Percentiles rank a stretch among this genome's conserved stretches.
These are phyloP conservation scores for Podosphaera fusca DNA, from an alignment of 2,329 filamentous ascomycete species.

Conservation along the genomic window DNA sequence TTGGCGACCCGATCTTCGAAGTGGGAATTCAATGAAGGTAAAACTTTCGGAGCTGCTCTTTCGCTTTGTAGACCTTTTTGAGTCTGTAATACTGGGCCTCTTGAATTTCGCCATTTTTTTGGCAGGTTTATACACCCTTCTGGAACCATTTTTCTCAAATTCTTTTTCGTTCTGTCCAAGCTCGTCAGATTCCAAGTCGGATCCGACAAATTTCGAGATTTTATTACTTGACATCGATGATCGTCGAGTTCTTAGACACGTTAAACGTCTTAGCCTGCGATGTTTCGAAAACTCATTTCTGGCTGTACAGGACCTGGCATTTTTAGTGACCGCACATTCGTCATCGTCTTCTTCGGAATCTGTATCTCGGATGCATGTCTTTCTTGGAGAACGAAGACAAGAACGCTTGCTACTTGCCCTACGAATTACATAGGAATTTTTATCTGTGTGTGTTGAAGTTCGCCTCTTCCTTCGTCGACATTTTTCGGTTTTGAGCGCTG, in stretches of 20 bases:
- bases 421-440: slow-evolving; percentile 2
- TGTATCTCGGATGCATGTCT: background rate
- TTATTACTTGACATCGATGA: background rate
- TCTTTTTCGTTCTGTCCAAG: background rate
- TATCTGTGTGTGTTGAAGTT: slow-evolving; percentile 4
- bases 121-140: background rate
- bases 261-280: background rate
- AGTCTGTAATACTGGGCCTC: background rate
- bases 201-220: background rate
- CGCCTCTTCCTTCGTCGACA: slow-evolving; percentile 9
- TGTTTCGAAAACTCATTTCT: background rate
- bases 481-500: slow-evolving; percentile 7
- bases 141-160: background rate
- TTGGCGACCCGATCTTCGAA: slow-evolving; percentile 17
- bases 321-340: background rate
- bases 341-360: slow-evolving; percentile 8
- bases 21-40: slow-evolving; percentile 6
- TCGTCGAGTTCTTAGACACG: background rate
- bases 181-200: background rate
- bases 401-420: background rate
- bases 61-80: background rate
- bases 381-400: background rate
- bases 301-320: background rate
- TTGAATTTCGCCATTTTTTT: background rate
- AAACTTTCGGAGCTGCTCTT: background rate